Evolutionary conservation across 129 eudicot genomes (phyloP).

Genomic region (carrot (Daucus carota)): DNA sequence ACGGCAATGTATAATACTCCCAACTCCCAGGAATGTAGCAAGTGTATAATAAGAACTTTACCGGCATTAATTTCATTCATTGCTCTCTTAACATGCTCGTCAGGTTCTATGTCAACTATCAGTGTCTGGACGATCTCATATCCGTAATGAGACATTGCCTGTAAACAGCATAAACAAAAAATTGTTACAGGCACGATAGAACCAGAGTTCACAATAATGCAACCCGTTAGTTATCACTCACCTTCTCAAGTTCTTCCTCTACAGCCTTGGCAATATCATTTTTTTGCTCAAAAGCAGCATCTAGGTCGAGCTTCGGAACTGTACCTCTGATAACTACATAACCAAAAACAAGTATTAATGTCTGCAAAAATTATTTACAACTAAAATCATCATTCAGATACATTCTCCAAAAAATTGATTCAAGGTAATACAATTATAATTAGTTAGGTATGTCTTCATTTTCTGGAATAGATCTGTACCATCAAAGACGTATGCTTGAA

Average conservation of each 20-base stretch:
- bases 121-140: slow-evolving; percentile 82
- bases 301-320: slow-evolving; percentile 78
- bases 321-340: slow-evolving; percentile 69
- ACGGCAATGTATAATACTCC: too few species aligned
- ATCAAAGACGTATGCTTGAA: slow-evolving; percentile 89
- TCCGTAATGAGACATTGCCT: slow-evolving; percentile 96
- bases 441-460: not conserved
- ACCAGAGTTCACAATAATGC: slow-evolving; percentile 3
- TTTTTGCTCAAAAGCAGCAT: slow-evolving; percentile 84
- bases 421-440: not conserved
- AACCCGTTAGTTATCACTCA: slow-evolving; percentile 3
- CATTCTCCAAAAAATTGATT: too few species aligned
- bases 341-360: slow-evolving; percentile 5
- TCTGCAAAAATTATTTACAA: not conserved
- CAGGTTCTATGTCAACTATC: slow-evolving; percentile 83
- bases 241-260: slow-evolving; percentile 74
- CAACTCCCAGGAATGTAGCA: not conserved
- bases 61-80: slow-evolving; percentile 98
- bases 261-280: slow-evolving; percentile 89
- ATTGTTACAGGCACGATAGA: not conserved
- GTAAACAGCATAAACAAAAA: slow-evolving; percentile 16
- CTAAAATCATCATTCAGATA: not conserved
- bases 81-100: slow-evolving; percentile 89
- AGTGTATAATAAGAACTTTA: slow-evolving; percentile 15
- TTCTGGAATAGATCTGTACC: slow-evolving; percentile 33